These are phyloP conservation scores for Raddia distichophylla DNA, from an alignment of 176 grass and related monocot species.

Conservation along the genomic window DNA sequence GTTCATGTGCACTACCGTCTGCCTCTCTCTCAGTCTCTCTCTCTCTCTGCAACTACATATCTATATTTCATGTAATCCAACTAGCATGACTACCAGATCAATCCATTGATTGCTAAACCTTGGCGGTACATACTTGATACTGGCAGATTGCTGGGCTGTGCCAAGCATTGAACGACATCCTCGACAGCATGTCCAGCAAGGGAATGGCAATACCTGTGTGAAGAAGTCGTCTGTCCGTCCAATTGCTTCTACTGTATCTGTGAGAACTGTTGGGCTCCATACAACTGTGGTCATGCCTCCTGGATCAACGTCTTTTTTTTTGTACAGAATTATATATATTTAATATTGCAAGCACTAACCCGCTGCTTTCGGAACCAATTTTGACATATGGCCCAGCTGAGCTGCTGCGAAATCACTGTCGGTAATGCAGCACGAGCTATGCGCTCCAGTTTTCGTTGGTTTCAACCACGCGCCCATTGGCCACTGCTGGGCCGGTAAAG, in stretches of 20 bases:
- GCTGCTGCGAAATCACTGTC: background rate
- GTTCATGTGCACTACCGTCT: too few relatives aligned
- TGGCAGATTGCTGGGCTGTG: constrained; percentile 86
- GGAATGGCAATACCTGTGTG: constrained; percentile 75
- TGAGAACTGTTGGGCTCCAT: background rate
- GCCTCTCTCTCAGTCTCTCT: too few relatives aligned
- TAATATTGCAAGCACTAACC: background rate
- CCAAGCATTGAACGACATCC: constrained; percentile 94
- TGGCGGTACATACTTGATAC: background rate
- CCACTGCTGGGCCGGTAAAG: background rate
- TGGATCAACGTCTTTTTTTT: constrained; percentile 41
- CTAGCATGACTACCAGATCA: background rate
- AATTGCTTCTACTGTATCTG: background rate
- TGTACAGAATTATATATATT: constrained; percentile 27
- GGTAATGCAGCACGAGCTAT: background rate
- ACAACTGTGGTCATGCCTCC: background rate
- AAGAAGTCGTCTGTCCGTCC: constrained; percentile 1
- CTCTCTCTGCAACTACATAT: background rate
- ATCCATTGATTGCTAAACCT: background rate
- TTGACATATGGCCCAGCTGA: background rate
- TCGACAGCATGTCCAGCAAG: constrained; percentile 90
- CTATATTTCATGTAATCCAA: too few relatives aligned
- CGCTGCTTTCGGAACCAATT: background rate
- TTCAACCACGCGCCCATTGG: background rate
- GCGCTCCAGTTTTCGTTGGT: background rate